Base-by-base conservation (phyloP, 2,329 filamentous ascomycete species). In the Hypomyces perniciosus region DNA sequence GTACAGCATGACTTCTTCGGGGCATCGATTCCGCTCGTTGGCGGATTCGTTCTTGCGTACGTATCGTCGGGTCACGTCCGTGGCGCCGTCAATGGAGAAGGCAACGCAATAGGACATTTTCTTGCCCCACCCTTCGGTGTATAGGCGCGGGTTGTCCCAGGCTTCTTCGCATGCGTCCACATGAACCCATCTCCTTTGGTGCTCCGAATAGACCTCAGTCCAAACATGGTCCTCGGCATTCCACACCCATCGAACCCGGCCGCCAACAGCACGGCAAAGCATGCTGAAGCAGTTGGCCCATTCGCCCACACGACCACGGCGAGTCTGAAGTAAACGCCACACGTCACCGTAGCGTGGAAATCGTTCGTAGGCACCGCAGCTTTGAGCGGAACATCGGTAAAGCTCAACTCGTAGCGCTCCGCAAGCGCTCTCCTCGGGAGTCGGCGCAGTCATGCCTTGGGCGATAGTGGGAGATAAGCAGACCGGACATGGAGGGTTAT, bases 211-310 rank as follows among this genome's bases (percentile, higher is more conserved):
- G 10, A 97, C 86, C 62, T 97, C 93, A 1, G 91, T 96, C 93
- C 93, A 99, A 28, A 96, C 89, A 64, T 96, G 89, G 67, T 97
- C 93, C 69, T 97, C 93, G 30, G 87, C 86, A 61, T 97, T 97
- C 93, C 93, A 99, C 8, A 99, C 87, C 93, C 93, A 99, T 62
- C 93, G 83, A 27, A 96, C 90, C 54, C 92, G 82, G 54, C 87
- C 88, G 45, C 92, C 92, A 10, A 97, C 83, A 4, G 93, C 93
- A 54, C 92, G 83, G 75, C 92, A 97, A 47, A 99, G 79, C 93
- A 97, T 97, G 72, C 86, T 92, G 73, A 99, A 99, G 77, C 91
- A 96, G 72, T 96, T 97, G 58, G 90, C 90, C 90, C 93, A 97
- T 73, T 99, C 93, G 55, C 93, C 93, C 54, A 86, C 86, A 59